Evolutionary conservation across 2,329 filamentous ascomycete genomes (phyloP).

Genomic region (Blastomyces silverae): DNA sequence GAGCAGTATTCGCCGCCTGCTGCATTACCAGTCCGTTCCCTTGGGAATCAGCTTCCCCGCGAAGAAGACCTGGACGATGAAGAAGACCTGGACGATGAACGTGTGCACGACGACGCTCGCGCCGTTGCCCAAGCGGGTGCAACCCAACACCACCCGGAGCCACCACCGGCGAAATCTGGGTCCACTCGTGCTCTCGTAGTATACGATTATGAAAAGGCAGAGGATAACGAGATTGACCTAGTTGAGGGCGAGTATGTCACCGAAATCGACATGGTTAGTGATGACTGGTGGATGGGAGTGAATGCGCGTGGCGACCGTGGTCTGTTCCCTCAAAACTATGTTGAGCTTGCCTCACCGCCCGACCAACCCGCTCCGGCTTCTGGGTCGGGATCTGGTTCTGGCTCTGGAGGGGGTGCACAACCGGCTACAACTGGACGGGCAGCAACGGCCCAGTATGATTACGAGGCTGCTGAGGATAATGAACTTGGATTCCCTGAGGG

Average conservation of each 20-base stretch:
- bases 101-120: slow-evolving; percentile 54
- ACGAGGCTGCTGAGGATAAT: slow-evolving; percentile 95
- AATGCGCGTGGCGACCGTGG: slow-evolving; percentile 78
- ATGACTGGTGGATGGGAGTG: slow-evolving; percentile 98
- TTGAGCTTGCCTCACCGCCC: slow-evolving; percentile 60
- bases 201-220: slow-evolving; percentile 96
- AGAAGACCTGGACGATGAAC: slow-evolving; percentile 59
- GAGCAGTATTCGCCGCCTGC: slow-evolving; percentile 38
- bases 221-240: slow-evolving; percentile 93
- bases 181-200: slow-evolving; percentile 66
- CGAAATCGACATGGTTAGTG: slow-evolving; percentile 94
- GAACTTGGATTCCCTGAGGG: slow-evolving; percentile 79
- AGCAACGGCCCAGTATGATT: slow-evolving; percentile 86
- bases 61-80: slow-evolving; percentile 63
- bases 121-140: slow-evolving; percentile 53
- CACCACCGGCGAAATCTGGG: slow-evolving; percentile 42
- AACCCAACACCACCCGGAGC: slow-evolving; percentile 40
- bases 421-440: slow-evolving; percentile 43
- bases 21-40: slow-evolving; percentile 55
- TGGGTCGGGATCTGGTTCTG: slow-evolving; percentile 30
- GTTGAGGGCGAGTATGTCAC: slow-evolving; percentile 80
- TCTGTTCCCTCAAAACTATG: slow-evolving; percentile 95
- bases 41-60: slow-evolving; percentile 56
- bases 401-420: slow-evolving; percentile 23
- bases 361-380: slow-evolving; percentile 29